These are phyloP conservation scores for Solanum virginianum DNA, from an alignment of 257 asterid genomes.

Conservation along the genomic window DNA sequence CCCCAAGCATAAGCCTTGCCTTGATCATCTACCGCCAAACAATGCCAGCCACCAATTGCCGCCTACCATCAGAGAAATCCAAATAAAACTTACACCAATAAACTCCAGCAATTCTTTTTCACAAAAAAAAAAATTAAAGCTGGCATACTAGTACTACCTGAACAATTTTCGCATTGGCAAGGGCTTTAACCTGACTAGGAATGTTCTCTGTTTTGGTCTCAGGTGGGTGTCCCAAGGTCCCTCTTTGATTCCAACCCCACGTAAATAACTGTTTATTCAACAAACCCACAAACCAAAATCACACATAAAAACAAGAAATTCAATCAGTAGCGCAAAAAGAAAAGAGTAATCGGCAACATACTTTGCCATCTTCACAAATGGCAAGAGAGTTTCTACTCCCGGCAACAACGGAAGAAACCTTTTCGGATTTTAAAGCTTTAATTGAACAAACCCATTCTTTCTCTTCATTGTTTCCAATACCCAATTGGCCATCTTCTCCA, in stretches of 20 bases:
- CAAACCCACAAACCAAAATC: not conserved
- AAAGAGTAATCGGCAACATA: not conserved
- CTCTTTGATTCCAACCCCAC: conserved; percentile 99
- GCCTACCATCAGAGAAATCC: conserved; percentile 42
- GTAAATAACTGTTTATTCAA: conserved; percentile 55
- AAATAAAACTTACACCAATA: not conserved
- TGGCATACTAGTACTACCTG: conserved; percentile 38
- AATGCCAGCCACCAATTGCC: conserved; percentile 99
- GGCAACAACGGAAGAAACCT: conserved; percentile 64
- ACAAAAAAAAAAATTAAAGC: not conserved
- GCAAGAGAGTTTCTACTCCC: conserved; percentile 98
- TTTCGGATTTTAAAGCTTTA: conserved; percentile 39
- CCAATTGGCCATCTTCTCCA: conserved; percentile 97
- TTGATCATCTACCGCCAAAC: conserved; percentile 96
- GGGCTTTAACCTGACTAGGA: conserved; percentile 88
- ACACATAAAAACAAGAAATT: not conserved
- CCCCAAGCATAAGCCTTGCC: conserved; percentile 99
- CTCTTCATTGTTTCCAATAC: conserved; percentile 78
- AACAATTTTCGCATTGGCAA: conserved; percentile 66
- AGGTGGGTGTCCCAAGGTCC: conserved; percentile 89
- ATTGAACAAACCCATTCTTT: conserved; percentile 70
- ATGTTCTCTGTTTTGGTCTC: conserved; percentile 82
- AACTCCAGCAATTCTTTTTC: not conserved
- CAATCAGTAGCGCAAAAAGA: not conserved
- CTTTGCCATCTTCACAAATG: conserved; percentile 92